Percentiles rank a stretch among this genome's conserved stretches.
Evolutionary conservation across 2,329 filamentous ascomycete genomes (phyloP).

Genomic region (Ophiosphaerella narmari): DNA sequence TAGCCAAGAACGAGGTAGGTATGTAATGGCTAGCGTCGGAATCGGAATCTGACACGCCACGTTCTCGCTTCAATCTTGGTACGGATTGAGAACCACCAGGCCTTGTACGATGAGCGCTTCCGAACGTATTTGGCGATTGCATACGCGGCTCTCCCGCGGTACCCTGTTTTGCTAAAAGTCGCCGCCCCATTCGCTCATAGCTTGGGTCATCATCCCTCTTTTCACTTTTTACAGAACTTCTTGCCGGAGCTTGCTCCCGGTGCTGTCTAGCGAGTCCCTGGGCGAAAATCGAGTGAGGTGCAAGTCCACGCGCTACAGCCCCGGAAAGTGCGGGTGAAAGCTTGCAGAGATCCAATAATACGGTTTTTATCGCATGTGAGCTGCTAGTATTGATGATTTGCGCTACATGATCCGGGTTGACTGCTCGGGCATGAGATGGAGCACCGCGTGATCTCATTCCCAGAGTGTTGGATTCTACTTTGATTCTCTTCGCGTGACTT

Average conservation of each 20-base stretch:
- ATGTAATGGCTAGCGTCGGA: conserved; percentile 16
- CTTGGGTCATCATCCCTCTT: conserved; percentile 1
- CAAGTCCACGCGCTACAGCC: conserved; percentile 38
- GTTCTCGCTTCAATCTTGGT: conserved; percentile 14
- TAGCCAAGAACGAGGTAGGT: conserved; percentile 8
- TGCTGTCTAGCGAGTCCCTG: conserved; percentile 19
- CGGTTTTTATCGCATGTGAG: conserved; percentile 17
- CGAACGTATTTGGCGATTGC: neutral
- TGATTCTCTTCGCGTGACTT: neutral
- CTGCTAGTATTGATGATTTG: conserved; percentile 32
- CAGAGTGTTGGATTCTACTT: conserved; percentile 2
- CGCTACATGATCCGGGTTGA: conserved; percentile 33
- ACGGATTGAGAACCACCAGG: conserved; percentile 4
- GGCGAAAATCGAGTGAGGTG: conserved; percentile 35
- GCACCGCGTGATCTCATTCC: neutral
- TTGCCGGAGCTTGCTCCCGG: conserved; percentile 1
- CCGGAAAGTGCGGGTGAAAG: conserved; percentile 39
- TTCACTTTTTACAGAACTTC: conserved; percentile 4
- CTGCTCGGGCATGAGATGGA: conserved; percentile 13
- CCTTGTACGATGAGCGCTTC: neutral
- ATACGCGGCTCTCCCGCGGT: neutral
- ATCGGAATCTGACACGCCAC: conserved; percentile 4
- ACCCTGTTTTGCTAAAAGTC: neutral
- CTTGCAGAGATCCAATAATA: conserved; percentile 36
- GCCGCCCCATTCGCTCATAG: conserved; percentile 11